A percentile compares a stretch with the other conserved stretches of the same genome.
Conservation (phyloP, 768 basidiomycete genomes). For the Piloderma croceum region DNA sequence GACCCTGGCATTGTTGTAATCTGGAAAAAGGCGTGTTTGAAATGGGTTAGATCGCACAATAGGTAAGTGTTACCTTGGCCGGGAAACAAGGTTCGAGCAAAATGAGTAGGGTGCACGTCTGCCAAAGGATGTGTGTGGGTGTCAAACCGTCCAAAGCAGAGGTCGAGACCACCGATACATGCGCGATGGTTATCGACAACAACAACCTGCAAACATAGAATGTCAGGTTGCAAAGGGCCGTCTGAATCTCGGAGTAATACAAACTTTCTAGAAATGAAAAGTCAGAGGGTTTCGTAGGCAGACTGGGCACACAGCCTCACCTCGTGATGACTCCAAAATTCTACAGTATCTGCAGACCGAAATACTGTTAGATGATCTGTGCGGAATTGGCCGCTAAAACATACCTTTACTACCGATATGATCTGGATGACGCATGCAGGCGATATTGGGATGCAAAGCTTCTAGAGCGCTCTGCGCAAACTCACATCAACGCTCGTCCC, state of each 20-base stretch:
- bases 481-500: conserved; percentile 1
- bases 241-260: not conserved
- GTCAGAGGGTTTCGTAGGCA: too few relatives aligned
- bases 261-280: not conserved
- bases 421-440: conserved; percentile 86
- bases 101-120: conserved; percentile 88
- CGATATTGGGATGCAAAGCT: conserved; percentile 80
- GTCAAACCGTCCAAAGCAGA: conserved; percentile 99
- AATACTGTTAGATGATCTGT: too few relatives aligned
- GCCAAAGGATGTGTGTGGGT: conserved; percentile 85
- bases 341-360: conserved; percentile 64
- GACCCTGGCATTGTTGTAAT: conserved; percentile 87
- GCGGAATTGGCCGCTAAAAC: too few relatives aligned
- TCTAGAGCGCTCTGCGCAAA: conserved; percentile 61
- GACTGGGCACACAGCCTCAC: too few relatives aligned
- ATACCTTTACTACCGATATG: conserved; percentile 82
- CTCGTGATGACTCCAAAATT: conserved; percentile 93
- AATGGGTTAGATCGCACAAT: too few relatives aligned
- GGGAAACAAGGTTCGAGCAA: conserved; percentile 77
- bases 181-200: conserved; percentile 83
- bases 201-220: too few relatives aligned
- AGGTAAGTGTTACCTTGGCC: too few relatives aligned
- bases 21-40: too few relatives aligned
- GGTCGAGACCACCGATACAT: conserved; percentile 89
- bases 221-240: too few relatives aligned